These are phyloP conservation scores for Ceratocystiopsis brevicomis DNA, from an alignment of 2,329 filamentous ascomycete species.

Conservation along the genomic window DNA sequence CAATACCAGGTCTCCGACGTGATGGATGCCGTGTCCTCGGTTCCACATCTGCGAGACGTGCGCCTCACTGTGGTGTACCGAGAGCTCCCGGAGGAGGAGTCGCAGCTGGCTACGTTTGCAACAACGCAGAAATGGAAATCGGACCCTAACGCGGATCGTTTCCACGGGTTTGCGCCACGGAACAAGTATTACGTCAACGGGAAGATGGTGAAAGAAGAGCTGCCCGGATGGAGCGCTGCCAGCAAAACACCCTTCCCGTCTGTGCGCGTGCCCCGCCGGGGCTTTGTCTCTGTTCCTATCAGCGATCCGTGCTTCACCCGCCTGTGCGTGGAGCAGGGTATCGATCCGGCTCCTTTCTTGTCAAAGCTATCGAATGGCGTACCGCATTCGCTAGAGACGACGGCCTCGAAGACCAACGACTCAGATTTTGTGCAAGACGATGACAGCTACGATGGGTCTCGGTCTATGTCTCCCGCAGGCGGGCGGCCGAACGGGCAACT, in stretches of 20 bases:
- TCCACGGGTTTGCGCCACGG: conserved; percentile 34
- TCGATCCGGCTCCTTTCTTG: conserved; percentile 24
- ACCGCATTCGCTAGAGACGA: conserved; percentile 9
- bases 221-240: conserved; percentile 25
- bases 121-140: conserved; percentile 36
- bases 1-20: conserved; percentile 37
- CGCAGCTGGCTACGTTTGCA: conserved; percentile 22
- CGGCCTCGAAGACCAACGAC: neutral
- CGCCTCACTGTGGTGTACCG: conserved; percentile 39
- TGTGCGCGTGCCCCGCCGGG: conserved; percentile 33
- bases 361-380: conserved; percentile 29
- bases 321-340: conserved; percentile 37
- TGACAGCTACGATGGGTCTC: too few species aligned
- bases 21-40: conserved; percentile 36
- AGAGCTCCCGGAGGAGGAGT: conserved; percentile 35
- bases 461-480: too few species aligned
- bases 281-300: conserved; percentile 31
- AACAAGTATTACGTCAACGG: conserved; percentile 42
- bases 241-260: conserved; percentile 37
- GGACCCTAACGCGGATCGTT: conserved; percentile 35
- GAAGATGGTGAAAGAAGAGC: conserved; percentile 30
- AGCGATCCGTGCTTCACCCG: conserved; percentile 38
- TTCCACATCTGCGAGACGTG: conserved; percentile 38
- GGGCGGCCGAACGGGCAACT: too few species aligned
- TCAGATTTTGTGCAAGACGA: too few species aligned